Percentiles rank a stretch among this genome's conserved stretches.
Conservation (phyloP, 1,139 yeast genomes). For the Yamadazyma aaseri region DNA sequence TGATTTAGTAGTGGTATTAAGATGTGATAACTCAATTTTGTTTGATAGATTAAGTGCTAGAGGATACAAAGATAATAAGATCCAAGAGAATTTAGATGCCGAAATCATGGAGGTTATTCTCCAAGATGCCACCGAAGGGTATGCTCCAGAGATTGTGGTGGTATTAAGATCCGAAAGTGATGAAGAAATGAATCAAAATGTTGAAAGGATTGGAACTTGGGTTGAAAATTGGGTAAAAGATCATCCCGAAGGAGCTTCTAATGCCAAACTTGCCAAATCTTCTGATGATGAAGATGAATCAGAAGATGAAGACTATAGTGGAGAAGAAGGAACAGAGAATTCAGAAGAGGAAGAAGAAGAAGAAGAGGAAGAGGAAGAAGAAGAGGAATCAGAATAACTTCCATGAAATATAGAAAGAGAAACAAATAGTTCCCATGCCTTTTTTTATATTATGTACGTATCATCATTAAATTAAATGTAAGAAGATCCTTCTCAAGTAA, state of each 20-base stretch:
- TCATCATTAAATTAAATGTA: constrained; percentile 10
- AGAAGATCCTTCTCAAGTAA: constrained; percentile 26
- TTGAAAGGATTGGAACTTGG: constrained; percentile 76
- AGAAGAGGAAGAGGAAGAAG: constrained; percentile 3
- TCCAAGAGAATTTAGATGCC: constrained; percentile 91
- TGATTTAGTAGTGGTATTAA: constrained; percentile 85
- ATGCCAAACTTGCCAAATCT: constrained; percentile 1
- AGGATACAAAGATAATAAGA: constrained; percentile 74
- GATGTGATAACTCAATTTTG: constrained; percentile 70
- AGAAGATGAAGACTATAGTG: constrained; percentile 10
- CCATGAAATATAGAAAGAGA: background rate
- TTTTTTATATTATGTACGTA: constrained; percentile 1
- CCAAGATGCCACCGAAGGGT: constrained; percentile 83
- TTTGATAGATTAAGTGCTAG: constrained; percentile 74
- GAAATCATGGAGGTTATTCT: constrained; percentile 93
- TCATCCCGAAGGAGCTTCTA: constrained; percentile 32
- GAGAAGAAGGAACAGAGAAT: constrained; percentile 5
- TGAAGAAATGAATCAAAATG: constrained; percentile 78
- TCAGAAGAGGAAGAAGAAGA: constrained; percentile 5
- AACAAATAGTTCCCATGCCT: background rate
- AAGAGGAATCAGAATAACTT: background rate
- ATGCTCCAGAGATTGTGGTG: constrained; percentile 76
- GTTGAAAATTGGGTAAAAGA: constrained; percentile 63
- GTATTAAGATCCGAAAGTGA: constrained; percentile 70
- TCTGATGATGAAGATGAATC: constrained; percentile 9